Percentiles rank a stretch among this genome's conserved stretches.
These are phyloP conservation scores for Pugionium cornutum DNA, from an alignment of 345 rosid genomes.

Conservation along the genomic window DNA sequence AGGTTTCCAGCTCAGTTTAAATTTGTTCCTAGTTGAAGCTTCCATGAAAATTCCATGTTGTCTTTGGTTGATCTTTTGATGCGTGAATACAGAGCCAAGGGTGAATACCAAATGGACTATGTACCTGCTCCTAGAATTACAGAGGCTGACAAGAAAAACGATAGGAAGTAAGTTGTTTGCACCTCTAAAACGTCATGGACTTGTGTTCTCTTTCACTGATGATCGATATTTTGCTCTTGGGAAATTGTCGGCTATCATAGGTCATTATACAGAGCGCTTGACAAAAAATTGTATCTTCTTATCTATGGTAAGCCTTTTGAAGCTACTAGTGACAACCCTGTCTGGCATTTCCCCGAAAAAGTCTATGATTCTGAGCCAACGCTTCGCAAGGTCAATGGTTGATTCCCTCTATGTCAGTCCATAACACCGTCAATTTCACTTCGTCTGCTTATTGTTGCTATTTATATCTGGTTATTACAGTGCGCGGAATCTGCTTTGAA, in stretches of 20 bases:
- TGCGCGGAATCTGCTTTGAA: slow-evolving; percentile 89
- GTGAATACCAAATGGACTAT: slow-evolving; percentile 90
- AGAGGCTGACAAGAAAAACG: slow-evolving; percentile 85
- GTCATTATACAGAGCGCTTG: slow-evolving; percentile 86
- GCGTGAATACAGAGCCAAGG: slow-evolving; percentile 65
- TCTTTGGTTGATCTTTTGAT: slow-evolving; percentile 22
- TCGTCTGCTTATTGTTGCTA: neutral
- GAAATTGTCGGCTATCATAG: slow-evolving; percentile 9
- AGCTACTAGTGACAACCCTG: slow-evolving; percentile 60
- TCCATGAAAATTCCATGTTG: too few species aligned
- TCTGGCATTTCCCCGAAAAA: slow-evolving; percentile 97
- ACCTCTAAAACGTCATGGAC: neutral
- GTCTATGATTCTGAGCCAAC: slow-evolving; percentile 84
- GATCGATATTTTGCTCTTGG: neutral
- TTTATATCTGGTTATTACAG: slow-evolving; percentile 43
- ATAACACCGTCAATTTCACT: neutral
- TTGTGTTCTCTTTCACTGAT: slow-evolving; percentile 9
- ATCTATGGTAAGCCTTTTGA: slow-evolving; percentile 60
- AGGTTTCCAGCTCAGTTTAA: too few species aligned
- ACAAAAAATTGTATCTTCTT: slow-evolving; percentile 82
- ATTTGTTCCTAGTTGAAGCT: too few species aligned
- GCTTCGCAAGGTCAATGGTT: slow-evolving; percentile 51
- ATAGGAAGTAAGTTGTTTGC: slow-evolving; percentile 62
- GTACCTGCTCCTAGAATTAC: slow-evolving; percentile 89
- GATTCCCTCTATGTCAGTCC: slow-evolving; percentile 5